phyloP scores from a whole-genome alignment of 2,329 filamentous ascomycete species.

The Fusarium mangiferae region DNA sequence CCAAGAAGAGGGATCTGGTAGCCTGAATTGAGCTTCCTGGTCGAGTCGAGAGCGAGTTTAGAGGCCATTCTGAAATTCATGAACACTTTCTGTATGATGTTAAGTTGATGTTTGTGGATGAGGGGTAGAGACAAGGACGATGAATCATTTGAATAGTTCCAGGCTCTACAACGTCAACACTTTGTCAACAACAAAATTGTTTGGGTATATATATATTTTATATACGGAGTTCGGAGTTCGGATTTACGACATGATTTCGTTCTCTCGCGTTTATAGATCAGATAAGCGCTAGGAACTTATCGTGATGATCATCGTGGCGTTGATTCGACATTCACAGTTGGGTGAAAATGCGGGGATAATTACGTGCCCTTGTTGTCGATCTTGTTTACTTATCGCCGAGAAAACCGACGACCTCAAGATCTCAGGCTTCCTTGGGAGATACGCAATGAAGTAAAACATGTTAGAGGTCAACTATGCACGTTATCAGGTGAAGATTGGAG shows the following conservation, averaged over 20 bases:
- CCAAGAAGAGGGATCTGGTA: slow-evolving; percentile 63
- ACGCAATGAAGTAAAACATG: background rate
- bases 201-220: no score
- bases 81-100: background rate
- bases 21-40: slow-evolving; percentile 65
- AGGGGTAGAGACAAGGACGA: slow-evolving; percentile 7
- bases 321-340: background rate
- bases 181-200: background rate
- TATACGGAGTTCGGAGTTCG: slow-evolving; percentile 4
- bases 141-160: slow-evolving; percentile 11
- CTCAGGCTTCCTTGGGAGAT: no score
- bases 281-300: background rate
- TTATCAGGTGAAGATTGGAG: background rate
- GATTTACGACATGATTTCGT: background rate
- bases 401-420: background rate
- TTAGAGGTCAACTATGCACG: no score
- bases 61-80: slow-evolving; percentile 56
- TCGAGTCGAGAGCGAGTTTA: slow-evolving; percentile 57
- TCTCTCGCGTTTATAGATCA: background rate
- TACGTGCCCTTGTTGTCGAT: background rate
- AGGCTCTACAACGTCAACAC: background rate
- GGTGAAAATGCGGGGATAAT: background rate
- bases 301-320: background rate
- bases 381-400: background rate
- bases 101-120: slow-evolving; percentile 1